Conservation (phyloP, 306 rosid species). For the Hippophae tibetana region DNA sequence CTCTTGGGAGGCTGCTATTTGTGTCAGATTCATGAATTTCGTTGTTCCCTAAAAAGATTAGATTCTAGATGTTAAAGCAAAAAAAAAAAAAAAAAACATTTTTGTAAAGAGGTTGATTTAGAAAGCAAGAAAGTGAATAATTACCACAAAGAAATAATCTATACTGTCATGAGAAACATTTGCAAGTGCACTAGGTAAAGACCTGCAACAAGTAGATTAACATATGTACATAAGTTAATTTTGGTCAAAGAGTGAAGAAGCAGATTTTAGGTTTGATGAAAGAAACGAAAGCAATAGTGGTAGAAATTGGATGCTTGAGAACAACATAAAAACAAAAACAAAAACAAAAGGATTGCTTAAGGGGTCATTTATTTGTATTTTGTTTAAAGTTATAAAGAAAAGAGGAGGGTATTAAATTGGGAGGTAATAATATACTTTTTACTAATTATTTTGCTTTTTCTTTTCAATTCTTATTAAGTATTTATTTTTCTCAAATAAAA, state of each 20-base stretch:
- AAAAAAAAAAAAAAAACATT: background rate
- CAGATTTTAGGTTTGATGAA: background rate
- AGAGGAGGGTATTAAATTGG: no score
- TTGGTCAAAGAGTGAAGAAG: no score
- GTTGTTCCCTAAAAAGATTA: conserved; percentile 45
- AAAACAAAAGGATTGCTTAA: background rate
- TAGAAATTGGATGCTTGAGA: no score
- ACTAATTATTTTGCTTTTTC: no score
- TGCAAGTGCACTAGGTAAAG: conserved; percentile 34
- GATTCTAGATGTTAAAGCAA: background rate
- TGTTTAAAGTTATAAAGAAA: no score
- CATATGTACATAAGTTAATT: no score
- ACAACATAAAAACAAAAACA: background rate
- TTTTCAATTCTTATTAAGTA: no score
- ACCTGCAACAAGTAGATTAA: conserved; percentile 33
- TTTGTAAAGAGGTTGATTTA: background rate
- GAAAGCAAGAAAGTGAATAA: background rate
- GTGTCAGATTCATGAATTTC: conserved; percentile 37
- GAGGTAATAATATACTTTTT: no score
- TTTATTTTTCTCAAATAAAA: no score
- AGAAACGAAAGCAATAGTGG: no score
- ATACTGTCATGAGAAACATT: conserved; percentile 51
- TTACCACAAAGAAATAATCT: conserved; percentile 29
- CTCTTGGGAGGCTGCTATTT: conserved; percentile 32
- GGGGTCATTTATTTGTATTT: no score